phyloP scores from a whole-genome alignment of 1,284 basidiomycete species.

The Cutaneotrichosporon dermatis region DNA sequence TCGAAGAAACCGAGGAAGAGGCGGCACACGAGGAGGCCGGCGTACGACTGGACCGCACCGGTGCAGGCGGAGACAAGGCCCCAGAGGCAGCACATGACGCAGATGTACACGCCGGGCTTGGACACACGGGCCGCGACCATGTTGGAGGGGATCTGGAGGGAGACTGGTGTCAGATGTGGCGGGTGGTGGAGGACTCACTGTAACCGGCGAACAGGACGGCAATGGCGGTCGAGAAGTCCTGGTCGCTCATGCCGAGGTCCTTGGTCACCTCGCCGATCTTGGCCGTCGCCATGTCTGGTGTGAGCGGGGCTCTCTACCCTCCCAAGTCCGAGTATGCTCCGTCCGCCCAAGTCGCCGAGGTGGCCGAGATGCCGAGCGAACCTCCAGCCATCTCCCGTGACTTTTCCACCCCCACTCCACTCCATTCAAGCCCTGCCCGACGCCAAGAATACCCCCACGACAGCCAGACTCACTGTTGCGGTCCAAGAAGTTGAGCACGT shows the following conservation, averaged over 20 bases:
- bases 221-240: slow-evolving; percentile 32
- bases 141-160: slow-evolving; percentile 45
- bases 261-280: slow-evolving; percentile 21
- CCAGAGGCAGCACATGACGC: slow-evolving; percentile 31
- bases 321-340: no score
- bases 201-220: slow-evolving; percentile 29
- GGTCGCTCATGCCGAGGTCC: slow-evolving; percentile 19
- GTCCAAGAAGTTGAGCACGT: slow-evolving; percentile 16
- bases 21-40: slow-evolving; percentile 22
- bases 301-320: background rate
- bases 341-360: no score
- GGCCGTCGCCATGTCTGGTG: slow-evolving; percentile 16
- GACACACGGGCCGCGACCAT: slow-evolving; percentile 30
- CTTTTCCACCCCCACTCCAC: no score
- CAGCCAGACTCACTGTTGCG: slow-evolving; percentile 1
- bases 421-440: no score
- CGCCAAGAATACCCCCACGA: no score
- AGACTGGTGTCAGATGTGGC: background rate
- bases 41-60: slow-evolving; percentile 32
- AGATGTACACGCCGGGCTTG: slow-evolving; percentile 37
- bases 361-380: no score
- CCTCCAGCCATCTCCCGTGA: no score
- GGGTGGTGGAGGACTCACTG: background rate
- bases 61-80: slow-evolving; percentile 35
- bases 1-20: slow-evolving; percentile 33